phyloP scores from a whole-genome alignment of 2,329 filamentous ascomycete genomes.

The Scedosporium apiospermum region DNA sequence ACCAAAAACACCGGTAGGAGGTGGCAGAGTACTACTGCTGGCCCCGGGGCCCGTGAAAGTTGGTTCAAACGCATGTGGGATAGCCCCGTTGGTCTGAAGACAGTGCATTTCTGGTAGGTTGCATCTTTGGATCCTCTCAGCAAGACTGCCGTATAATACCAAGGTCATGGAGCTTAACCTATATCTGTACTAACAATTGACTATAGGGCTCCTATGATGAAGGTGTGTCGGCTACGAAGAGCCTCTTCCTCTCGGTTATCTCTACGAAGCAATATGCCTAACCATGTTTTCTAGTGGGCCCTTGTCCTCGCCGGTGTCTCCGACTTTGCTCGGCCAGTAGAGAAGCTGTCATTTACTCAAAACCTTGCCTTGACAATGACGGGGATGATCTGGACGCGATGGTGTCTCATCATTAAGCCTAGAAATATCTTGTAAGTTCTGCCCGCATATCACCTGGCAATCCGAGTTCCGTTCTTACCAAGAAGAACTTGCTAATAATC shows the following conservation, averaged over 20 bases:
- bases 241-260: not conserved
- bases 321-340: slow-evolving; percentile 83
- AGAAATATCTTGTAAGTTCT: slow-evolving; percentile 71
- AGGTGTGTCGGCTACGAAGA: slow-evolving; percentile 23
- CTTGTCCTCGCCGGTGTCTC: slow-evolving; percentile 86
- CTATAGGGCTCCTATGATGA: slow-evolving; percentile 86
- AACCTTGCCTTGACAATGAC: slow-evolving; percentile 86
- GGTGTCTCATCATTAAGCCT: slow-evolving; percentile 96
- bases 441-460: not conserved
- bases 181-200: not conserved
- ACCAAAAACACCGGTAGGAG: slow-evolving; percentile 43
- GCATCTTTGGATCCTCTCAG: not conserved
- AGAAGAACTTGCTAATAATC: slow-evolving; percentile 1
- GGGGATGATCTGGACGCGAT: slow-evolving; percentile 94
- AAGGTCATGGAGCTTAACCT: not conserved
- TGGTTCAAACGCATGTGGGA: slow-evolving; percentile 76
- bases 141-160: not conserved
- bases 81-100: slow-evolving; percentile 75
- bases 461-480: not conserved
- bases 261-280: not conserved
- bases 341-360: slow-evolving; percentile 87
- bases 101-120: slow-evolving; percentile 91
- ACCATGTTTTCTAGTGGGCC: slow-evolving; percentile 55
- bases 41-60: slow-evolving; percentile 31
- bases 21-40: slow-evolving; percentile 60